Evolutionary conservation across 768 basidiomycete genomes (phyloP).

Genomic region (Termitomyces eurrhizus): DNA sequence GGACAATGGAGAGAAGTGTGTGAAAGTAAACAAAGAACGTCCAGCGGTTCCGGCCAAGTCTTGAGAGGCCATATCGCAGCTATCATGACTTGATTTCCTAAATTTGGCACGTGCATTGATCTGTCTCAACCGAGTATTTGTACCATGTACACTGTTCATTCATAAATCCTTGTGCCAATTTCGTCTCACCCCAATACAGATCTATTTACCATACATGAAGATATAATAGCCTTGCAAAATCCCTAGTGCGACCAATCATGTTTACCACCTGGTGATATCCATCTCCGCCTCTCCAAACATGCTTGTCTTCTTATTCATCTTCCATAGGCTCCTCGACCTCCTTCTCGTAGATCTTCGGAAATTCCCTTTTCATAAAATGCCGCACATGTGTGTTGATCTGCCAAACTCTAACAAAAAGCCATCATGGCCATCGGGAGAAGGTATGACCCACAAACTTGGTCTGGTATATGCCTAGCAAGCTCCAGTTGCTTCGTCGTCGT

Average conservation of each 20-base stretch:
- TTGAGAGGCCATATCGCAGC: neutral
- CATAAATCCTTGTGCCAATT: neutral
- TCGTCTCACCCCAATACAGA: neutral
- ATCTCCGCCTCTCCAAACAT: conserved; percentile 97
- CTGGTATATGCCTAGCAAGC: conserved; percentile 76
- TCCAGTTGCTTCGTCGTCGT: conserved; percentile 85
- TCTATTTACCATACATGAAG: neutral
- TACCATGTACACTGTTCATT: neutral
- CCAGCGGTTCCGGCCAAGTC: too few species aligned
- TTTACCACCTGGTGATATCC: conserved; percentile 81
- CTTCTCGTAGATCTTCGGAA: conserved; percentile 41
- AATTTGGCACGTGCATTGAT: neutral
- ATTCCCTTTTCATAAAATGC: conserved; percentile 63
- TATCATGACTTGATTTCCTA: neutral
- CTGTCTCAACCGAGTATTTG: neutral
- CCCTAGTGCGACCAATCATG: neutral
- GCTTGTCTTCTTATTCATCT: conserved; percentile 78
- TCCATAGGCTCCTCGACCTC: conserved; percentile 23
- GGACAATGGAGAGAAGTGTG: neutral
- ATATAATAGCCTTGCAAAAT: neutral
- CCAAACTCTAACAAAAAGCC: conserved; percentile 97
- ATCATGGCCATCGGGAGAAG: conserved; percentile 89
- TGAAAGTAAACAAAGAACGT: neutral
- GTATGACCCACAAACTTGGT: conserved; percentile 76
- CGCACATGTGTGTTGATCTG: conserved; percentile 81